Evolutionary conservation across 2,329 filamentous ascomycete genomes (phyloP).

Genomic region (Penicillium expansum): DNA sequence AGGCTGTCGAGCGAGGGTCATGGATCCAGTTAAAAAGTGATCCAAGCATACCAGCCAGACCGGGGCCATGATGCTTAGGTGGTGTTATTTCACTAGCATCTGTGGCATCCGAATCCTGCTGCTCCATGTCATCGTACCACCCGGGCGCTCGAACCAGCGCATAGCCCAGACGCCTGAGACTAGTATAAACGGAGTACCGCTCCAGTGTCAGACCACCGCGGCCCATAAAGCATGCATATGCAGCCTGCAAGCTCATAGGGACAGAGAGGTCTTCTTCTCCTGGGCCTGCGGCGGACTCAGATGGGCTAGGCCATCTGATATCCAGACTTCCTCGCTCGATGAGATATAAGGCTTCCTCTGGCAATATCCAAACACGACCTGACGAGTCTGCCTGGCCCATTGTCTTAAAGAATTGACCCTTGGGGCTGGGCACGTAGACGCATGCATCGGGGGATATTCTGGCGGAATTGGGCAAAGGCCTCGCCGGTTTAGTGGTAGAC

Average conservation of each 20-base stretch:
- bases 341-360: constrained; percentile 87
- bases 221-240: constrained; percentile 81
- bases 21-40: constrained; percentile 37
- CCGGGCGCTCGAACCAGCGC: constrained; percentile 69
- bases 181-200: constrained; percentile 82
- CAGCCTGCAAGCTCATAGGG: constrained; percentile 88
- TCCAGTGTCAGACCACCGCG: constrained; percentile 65
- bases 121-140: constrained; percentile 42
- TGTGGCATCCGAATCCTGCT: constrained; percentile 16
- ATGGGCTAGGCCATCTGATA: constrained; percentile 71
- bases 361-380: constrained; percentile 75
- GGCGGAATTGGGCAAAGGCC: constrained; percentile 10
- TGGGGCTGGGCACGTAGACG: constrained; percentile 69
- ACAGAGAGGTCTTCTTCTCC: constrained; percentile 60
- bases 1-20: constrained; percentile 23
- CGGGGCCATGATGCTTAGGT: constrained; percentile 15
- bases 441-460: constrained; percentile 35
- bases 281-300: constrained; percentile 23
- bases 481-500: constrained; percentile 13
- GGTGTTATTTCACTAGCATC: not conserved
- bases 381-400: constrained; percentile 68
- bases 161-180: constrained; percentile 80
- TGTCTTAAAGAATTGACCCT: constrained; percentile 69
- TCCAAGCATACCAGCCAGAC: constrained; percentile 31
- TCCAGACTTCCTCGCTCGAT: constrained; percentile 85